A percentile compares a stretch with the other conserved stretches of the same genome.
These are phyloP conservation scores for Cryptococcus floricola DNA, from an alignment of 1,284 basidiomycete genomes.

Conservation along the genomic window DNA sequence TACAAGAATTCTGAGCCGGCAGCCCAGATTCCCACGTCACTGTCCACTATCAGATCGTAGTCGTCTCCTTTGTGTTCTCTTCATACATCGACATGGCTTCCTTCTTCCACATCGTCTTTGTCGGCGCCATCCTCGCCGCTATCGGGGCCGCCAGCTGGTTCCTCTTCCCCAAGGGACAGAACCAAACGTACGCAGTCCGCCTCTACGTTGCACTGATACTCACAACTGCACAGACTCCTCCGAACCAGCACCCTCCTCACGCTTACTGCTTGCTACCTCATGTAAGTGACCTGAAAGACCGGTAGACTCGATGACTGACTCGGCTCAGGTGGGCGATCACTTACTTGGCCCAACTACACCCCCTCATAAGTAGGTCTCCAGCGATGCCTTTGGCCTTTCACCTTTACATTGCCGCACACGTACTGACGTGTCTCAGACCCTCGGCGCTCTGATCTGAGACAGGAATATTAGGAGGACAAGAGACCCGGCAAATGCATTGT, in stretches of 20 bases:
- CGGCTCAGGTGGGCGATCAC: conserved; percentile 72
- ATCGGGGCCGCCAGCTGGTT: conserved; percentile 66
- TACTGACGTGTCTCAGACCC: conserved; percentile 29
- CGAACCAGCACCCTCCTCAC: conserved; percentile 73
- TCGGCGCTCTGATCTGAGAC: conserved; percentile 38
- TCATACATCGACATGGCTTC: conserved; percentile 7
- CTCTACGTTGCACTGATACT: background rate
- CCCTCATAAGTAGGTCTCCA: conserved; percentile 65
- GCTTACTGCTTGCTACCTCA: conserved; percentile 76
- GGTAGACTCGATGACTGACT: too few relatives aligned
- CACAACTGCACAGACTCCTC: conserved; percentile 59
- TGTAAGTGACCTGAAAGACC: conserved; percentile 50
- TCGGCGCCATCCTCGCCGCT: conserved; percentile 48
- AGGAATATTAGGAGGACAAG: conserved; percentile 27
- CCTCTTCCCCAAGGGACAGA: conserved; percentile 73
- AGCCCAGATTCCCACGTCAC: background rate
- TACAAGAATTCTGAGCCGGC: background rate
- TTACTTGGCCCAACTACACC: conserved; percentile 85
- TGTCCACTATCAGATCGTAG: background rate
- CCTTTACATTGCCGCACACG: background rate
- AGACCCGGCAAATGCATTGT: conserved; percentile 2
- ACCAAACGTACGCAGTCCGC: conserved; percentile 67
- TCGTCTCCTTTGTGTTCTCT: too few relatives aligned
- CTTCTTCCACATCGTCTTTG: conserved; percentile 40
- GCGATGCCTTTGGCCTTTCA: background rate